Base-by-base conservation (phyloP, 2,329 filamentous ascomycete species). In the Ceratocystis destructans region DNA sequence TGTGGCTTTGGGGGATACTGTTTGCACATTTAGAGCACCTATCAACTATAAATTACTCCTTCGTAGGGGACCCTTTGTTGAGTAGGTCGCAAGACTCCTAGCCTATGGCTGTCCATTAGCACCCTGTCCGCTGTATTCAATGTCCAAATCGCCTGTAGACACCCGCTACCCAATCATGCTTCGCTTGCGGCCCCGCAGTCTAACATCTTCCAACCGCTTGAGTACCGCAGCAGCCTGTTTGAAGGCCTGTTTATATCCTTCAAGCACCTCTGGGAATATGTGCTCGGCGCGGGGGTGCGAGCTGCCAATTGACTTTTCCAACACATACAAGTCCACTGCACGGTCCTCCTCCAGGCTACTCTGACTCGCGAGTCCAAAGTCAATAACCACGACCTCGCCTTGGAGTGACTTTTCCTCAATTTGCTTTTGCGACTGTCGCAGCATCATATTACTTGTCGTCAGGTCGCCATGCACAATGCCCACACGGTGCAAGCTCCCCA, bases 401-500 rank as follows among this genome's bases (percentile, higher is more conserved):
- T 83, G 80, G 66, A 86, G 72, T 15, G 68, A 69, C 66, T 28
- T 67, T 55, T 68, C 55, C n/a, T 70, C 69, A 50, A 69, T 31
- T 65, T 71, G 65, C 68, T 68, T 64, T 22, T 72, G 72, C 15
- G 80, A 79, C 46, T 66, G 61, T 68, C 83, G 75, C 70, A 97
- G 74, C 87, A 99, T 96, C 78, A 99, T 82, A 76, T 99, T 99
- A 77, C 92, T 96, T 69, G 92, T 99, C 68, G 94, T 99, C 77
- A 99, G 77, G 77, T 99, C 94, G 50, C 94, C 94, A 77, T 99
- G 94, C 68, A 96, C 86, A 66, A 97, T 83, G 17, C 93, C 93
- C n/a, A 85, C 81, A 65, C 81, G 82, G 79, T 99, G 94, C 79
- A 99, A 78, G 65, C 75, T 81, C 6, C 88, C 91, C 17, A 96